phyloP scores from a whole-genome alignment of 2,329 filamentous ascomycete genomes.

The Tolypocladium nubicola region DNA sequence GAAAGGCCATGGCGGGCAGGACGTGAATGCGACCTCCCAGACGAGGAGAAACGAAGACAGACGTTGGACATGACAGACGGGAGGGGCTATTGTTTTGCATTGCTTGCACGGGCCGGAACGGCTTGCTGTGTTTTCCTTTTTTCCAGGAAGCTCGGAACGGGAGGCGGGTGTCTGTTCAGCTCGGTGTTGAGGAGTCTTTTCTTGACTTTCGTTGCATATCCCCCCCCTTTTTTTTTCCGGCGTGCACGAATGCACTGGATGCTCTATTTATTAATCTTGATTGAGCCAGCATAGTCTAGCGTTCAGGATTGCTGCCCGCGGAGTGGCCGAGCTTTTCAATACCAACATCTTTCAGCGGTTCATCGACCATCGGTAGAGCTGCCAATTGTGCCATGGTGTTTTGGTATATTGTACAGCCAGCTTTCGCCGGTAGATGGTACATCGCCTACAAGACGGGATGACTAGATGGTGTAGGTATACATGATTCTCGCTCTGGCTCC shows the following conservation, averaged over 20 bases:
- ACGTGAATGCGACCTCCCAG: constrained; percentile 9
- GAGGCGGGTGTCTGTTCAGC: constrained; percentile 13
- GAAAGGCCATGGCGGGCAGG: constrained; percentile 33
- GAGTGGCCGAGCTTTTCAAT: not conserved
- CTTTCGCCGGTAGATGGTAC: constrained; percentile 2
- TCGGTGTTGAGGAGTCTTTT: constrained; percentile 20
- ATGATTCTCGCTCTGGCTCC: not conserved
- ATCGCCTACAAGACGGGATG: not conserved
- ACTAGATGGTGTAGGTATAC: not conserved
- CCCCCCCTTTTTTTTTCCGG: constrained; percentile 8
- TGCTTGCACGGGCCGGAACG: not conserved
- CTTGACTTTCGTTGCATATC: constrained; percentile 13
- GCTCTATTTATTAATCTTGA: not conserved
- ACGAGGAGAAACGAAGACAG: constrained; percentile 1
- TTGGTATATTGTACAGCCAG: constrained; percentile 5
- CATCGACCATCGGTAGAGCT: not conserved
- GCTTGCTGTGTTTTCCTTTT: not conserved
- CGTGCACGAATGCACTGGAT: constrained; percentile 6
- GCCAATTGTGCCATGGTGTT: not conserved
- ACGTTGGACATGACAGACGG: constrained; percentile 2
- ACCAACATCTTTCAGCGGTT: not conserved
- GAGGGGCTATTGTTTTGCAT: not conserved
- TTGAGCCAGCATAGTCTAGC: constrained; percentile 6
- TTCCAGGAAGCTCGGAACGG: not conserved
- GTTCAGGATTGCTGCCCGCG: constrained; percentile 1